These are phyloP conservation scores for Backusella westeae DNA, from an alignment of 192 early-diverging fungal genomes.

Conservation along the genomic window DNA sequence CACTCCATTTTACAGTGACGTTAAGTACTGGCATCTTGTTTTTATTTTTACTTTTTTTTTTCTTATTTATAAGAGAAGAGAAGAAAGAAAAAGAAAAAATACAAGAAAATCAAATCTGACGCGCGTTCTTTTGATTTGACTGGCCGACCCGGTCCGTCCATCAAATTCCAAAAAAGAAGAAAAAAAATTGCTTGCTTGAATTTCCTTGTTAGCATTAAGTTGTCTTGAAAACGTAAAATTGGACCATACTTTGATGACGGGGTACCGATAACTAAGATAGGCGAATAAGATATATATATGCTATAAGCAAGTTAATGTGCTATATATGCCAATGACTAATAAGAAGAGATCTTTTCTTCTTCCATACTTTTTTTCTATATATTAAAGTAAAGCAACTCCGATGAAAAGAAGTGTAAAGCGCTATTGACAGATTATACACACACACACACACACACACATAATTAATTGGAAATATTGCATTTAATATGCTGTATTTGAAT, in stretches of 20 bases:
- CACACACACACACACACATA: not conserved
- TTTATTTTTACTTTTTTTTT: not conserved
- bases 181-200: not conserved
- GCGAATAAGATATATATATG: too few relatives aligned
- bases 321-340: too few relatives aligned
- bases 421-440: not conserved
- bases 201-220: too few relatives aligned
- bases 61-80: not conserved
- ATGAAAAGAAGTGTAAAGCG: not conserved
- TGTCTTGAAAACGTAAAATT: too few relatives aligned
- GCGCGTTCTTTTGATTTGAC: slow-evolving; percentile 8
- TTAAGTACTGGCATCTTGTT: slow-evolving; percentile 24
- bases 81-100: not conserved
- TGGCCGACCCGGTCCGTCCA: not conserved
- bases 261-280: too few relatives aligned
- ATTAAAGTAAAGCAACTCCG: not conserved
- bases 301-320: too few relatives aligned
- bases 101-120: not conserved
- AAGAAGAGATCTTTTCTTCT: too few relatives aligned
- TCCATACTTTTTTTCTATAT: not conserved
- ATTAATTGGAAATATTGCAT: slow-evolving; percentile 5
- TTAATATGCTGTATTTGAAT: not conserved
- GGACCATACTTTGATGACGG: too few relatives aligned
- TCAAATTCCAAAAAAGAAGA: not conserved
- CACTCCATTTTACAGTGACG: slow-evolving; percentile 91